Conservation (phyloP, 2,329 filamentous ascomycete genomes). For the Aspergillus luchuensis region DNA sequence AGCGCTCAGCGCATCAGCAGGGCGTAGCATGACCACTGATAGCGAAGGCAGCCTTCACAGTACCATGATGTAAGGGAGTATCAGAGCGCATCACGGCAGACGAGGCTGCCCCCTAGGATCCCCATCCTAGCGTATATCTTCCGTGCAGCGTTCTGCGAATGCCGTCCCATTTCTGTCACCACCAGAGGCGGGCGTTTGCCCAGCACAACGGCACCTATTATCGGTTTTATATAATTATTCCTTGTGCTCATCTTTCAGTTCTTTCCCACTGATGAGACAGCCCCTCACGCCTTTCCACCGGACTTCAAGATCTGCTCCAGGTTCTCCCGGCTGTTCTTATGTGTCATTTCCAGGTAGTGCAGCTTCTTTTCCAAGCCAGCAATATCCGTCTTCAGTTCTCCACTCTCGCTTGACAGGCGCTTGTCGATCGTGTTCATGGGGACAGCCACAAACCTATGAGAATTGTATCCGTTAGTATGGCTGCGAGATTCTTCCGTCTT, state of each 20-base stretch:
- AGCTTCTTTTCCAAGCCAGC: conserved; percentile 82
- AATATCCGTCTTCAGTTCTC: conserved; percentile 75
- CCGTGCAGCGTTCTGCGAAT: background rate
- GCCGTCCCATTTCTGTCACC: background rate
- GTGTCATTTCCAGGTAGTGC: conserved; percentile 90
- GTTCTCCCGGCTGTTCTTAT: conserved; percentile 89
- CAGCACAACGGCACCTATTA: background rate
- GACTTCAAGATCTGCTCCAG: conserved; percentile 82
- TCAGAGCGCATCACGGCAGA: background rate
- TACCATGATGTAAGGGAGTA: background rate
- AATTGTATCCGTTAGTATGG: conserved; percentile 2
- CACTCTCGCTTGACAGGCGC: conserved; percentile 73
- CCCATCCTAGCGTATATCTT: background rate
- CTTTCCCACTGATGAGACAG: background rate
- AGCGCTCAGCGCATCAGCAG: background rate
- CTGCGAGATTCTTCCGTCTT: background rate
- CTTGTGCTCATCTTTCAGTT: background rate
- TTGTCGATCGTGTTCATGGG: conserved; percentile 72
- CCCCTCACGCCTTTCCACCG: conserved; percentile 41
- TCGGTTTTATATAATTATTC: background rate
- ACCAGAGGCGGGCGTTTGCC: background rate
- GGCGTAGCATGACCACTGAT: background rate
- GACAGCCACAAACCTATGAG: conserved; percentile 78
- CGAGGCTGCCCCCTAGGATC: background rate
- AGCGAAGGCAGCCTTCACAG: background rate